phyloP scores from a whole-genome alignment of 306 rosid species.

The Dicorynia guianensis region DNA sequence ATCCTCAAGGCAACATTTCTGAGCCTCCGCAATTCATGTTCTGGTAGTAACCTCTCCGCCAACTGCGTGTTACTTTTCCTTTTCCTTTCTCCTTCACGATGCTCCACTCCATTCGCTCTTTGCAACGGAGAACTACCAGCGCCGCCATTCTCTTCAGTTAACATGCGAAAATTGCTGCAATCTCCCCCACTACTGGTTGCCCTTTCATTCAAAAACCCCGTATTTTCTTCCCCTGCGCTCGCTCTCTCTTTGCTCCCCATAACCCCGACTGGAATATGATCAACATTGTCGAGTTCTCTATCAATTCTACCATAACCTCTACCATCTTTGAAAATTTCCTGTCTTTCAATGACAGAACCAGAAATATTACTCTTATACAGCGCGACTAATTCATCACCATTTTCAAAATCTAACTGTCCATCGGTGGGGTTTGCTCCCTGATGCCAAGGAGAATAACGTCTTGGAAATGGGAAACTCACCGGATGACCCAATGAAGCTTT shows the following conservation, averaged over 20 bases:
- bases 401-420: slow-evolving; percentile 32
- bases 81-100: slow-evolving; percentile 45
- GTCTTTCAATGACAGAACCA: slow-evolving; percentile 26
- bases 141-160: slow-evolving; percentile 17
- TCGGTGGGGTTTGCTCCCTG: slow-evolving; percentile 49
- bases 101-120: slow-evolving; percentile 38
- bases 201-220: slow-evolving; percentile 14
- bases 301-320: slow-evolving; percentile 9
- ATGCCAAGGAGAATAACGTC: slow-evolving; percentile 73
- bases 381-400: slow-evolving; percentile 33
- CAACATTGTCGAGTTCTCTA: slow-evolving; percentile 12
- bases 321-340: slow-evolving; percentile 2
- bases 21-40: slow-evolving; percentile 82
- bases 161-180: slow-evolving; percentile 2
- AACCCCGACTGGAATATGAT: slow-evolving; percentile 31
- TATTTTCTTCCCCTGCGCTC: slow-evolving; percentile 26
- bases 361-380: background rate
- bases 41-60: slow-evolving; percentile 75
- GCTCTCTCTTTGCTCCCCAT: slow-evolving; percentile 32
- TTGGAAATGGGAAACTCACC: slow-evolving; percentile 49
- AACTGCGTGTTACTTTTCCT: slow-evolving; percentile 58
- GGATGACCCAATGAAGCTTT: slow-evolving; percentile 40
- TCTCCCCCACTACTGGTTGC: slow-evolving; percentile 7
- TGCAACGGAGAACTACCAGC: slow-evolving; percentile 38
- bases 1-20: slow-evolving; percentile 80